phyloP scores from a whole-genome alignment of 176 grass and related monocot genomes.

The Miscanthus lutarioriparius region DNA sequence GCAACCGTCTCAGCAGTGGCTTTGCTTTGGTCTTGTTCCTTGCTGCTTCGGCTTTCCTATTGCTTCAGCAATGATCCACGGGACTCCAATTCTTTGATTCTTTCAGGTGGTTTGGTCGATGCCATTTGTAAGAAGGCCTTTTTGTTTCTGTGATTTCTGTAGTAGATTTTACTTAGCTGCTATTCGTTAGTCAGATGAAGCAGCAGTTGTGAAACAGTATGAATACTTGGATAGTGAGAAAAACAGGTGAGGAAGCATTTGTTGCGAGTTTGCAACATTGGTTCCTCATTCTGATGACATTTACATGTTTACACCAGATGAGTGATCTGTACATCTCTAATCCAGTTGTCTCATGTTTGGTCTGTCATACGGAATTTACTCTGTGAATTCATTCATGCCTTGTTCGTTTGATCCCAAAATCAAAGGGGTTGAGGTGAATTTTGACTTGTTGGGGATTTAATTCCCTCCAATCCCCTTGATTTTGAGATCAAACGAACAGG shows the following conservation, averaged over 20 bases:
- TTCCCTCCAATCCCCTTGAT: neutral
- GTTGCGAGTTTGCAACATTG: slow-evolving; percentile 46
- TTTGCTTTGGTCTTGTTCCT: slow-evolving; percentile 43
- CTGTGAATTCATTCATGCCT: neutral
- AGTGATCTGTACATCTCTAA: slow-evolving; percentile 34
- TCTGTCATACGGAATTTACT: slow-evolving; percentile 30
- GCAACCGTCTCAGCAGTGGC: slow-evolving; percentile 14
- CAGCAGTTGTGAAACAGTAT: slow-evolving; percentile 26
- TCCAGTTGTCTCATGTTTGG: slow-evolving; percentile 23
- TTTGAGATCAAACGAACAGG: neutral
- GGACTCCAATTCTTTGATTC: slow-evolving; percentile 65
- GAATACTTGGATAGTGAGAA: slow-evolving; percentile 25
- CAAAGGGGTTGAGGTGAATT: neutral
- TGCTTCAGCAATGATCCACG: slow-evolving; percentile 58
- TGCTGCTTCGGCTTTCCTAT: slow-evolving; percentile 40
- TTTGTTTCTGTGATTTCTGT: slow-evolving; percentile 45
- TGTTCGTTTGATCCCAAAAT: neutral
- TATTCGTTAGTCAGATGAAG: slow-evolving; percentile 28
- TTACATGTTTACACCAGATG: slow-evolving; percentile 35
- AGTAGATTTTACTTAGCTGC: slow-evolving; percentile 38
- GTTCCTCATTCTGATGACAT: slow-evolving; percentile 33
- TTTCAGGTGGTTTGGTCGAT: slow-evolving; percentile 41
- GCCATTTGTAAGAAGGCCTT: slow-evolving; percentile 51
- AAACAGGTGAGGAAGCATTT: neutral
- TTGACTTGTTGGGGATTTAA: no score